Evolutionary conservation across 768 basidiomycete species (phyloP).

Genomic region (Tubosaeta sp.): DNA sequence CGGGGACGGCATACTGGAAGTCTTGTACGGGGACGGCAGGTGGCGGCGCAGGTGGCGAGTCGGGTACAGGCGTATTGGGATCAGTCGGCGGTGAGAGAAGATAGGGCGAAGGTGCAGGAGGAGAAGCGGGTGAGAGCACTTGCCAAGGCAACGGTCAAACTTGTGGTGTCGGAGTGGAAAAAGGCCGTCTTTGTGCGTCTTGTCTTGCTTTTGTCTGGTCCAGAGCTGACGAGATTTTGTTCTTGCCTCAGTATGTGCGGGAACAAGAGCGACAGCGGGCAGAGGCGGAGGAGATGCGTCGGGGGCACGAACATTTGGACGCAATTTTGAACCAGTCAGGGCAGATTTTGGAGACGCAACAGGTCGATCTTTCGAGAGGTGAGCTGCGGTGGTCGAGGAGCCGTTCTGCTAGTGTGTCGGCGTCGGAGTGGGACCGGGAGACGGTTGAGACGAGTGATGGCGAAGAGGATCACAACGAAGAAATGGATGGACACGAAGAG

Average conservation of each 20-base stretch:
- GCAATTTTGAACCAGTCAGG: conserved; percentile 88
- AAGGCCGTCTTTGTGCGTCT: conserved; percentile 74
- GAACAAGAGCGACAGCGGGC: conserved; percentile 58
- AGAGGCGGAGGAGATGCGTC: conserved; percentile 73
- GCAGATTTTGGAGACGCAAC: conserved; percentile 80
- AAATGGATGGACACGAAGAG: conserved; percentile 21
- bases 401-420: conserved; percentile 51
- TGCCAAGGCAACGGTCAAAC: conserved; percentile 67
- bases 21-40: conserved; percentile 35
- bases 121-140: conserved; percentile 62
- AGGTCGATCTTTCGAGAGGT: conserved; percentile 56
- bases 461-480: conserved; percentile 17
- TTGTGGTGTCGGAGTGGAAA: conserved; percentile 80
- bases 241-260: conserved; percentile 56
- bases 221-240: background rate
- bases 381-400: conserved; percentile 48
- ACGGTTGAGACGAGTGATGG: conserved; percentile 18
- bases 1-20: conserved; percentile 18
- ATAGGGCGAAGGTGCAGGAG: conserved; percentile 53
- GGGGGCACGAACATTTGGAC: conserved; percentile 83
- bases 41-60: conserved; percentile 53
- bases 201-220: background rate
- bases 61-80: conserved; percentile 77
- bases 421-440: conserved; percentile 19
- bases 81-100: conserved; percentile 55